These are phyloP conservation scores for Aspergillus nomiae DNA, from an alignment of 2,329 filamentous ascomycete species.

Conservation along the genomic window DNA sequence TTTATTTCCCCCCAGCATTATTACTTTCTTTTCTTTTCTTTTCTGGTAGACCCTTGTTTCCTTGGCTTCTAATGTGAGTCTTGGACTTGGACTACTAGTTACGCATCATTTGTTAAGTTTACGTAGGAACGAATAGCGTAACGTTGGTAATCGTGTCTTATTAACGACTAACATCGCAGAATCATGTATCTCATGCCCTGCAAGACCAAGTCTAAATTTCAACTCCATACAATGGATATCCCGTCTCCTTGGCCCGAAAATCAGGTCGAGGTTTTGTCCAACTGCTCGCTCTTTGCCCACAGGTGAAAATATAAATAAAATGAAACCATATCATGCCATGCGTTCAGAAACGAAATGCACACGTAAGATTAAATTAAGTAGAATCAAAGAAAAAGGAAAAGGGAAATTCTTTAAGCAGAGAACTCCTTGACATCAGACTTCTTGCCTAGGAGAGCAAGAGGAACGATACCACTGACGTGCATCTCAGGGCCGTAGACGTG, in stretches of 20 bases:
- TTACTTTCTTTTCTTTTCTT: too few relatives aligned
- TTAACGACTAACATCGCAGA: conserved; percentile 7
- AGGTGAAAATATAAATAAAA: conserved; percentile 27
- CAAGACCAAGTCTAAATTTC: conserved; percentile 9
- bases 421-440: conserved; percentile 65
- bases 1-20: too few relatives aligned
- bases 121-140: not conserved
- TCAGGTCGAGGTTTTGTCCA: conserved; percentile 4
- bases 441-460: conserved; percentile 75
- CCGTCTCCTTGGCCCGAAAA: conserved; percentile 14
- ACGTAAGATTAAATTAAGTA: conserved; percentile 29
- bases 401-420: conserved; percentile 29
- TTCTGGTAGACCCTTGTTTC: not conserved
- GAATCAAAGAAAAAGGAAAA: conserved; percentile 17
- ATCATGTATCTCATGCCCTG: conserved; percentile 8
- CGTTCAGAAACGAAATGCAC: conserved; percentile 37
- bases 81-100: conserved; percentile 2
- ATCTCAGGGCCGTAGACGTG: conserved; percentile 81
- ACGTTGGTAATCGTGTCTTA: conserved; percentile 5
- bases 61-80: not conserved
- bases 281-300: conserved; percentile 25
- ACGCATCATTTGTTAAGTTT: conserved; percentile 15
- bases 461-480: conserved; percentile 94
- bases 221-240: conserved; percentile 21
- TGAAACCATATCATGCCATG: conserved; percentile 42